Evolutionary conservation across 2,329 filamentous ascomycete species (phyloP).

Genomic region (Pseudocercospora macadamiae): DNA sequence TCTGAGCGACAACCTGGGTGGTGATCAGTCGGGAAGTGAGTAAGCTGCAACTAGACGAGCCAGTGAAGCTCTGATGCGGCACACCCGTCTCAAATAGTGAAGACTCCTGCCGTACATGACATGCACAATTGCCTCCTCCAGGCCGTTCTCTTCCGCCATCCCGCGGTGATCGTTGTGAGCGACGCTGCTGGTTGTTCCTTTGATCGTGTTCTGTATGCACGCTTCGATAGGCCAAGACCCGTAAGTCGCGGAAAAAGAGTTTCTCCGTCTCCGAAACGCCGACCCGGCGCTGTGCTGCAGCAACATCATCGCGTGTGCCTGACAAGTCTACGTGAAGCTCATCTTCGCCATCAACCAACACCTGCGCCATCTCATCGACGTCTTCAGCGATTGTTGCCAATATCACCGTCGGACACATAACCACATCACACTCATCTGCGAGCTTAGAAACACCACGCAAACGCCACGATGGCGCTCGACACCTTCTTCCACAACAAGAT

Average conservation of each 20-base stretch:
- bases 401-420: not conserved
- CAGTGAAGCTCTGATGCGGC: not conserved
- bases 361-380: conserved; percentile 1
- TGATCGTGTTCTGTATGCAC: not conserved
- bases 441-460: conserved; percentile 11
- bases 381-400: not conserved
- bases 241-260: not conserved
- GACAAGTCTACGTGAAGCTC: conserved; percentile 13
- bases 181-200: not conserved
- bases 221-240: not conserved
- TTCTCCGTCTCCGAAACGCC: conserved; percentile 1
- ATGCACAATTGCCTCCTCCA: not conserved
- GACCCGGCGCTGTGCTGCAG: too few species aligned
- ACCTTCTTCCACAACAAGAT: conserved; percentile 99
- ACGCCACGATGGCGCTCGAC: conserved; percentile 88
- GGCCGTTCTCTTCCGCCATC: not conserved
- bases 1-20: conserved; percentile 3
- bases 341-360: conserved; percentile 5
- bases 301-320: conserved; percentile 8
- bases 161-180: not conserved
- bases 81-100: not conserved
- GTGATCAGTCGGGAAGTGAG: not conserved
- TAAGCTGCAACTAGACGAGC: conserved; percentile 4
- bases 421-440: not conserved
- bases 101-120: too few species aligned